Evolutionary conservation across 371 early-diverging fungal species (phyloP).

Genomic region (Rhizopus stolonifer): DNA sequence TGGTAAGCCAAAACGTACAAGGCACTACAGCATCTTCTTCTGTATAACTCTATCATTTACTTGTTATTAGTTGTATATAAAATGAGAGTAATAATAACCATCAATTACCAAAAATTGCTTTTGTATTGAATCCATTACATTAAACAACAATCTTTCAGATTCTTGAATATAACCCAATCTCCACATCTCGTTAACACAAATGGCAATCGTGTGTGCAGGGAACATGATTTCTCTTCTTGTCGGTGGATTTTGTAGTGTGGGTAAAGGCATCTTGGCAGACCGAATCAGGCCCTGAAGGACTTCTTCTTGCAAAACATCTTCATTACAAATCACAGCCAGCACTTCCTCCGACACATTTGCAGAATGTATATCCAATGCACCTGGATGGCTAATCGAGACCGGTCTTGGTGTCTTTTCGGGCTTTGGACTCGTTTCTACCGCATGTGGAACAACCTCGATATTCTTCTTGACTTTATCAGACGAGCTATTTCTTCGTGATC

Average conservation of each 20-base stretch:
- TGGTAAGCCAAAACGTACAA: constrained; percentile 90
- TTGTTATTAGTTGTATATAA: neutral
- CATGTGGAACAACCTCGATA: too few species aligned
- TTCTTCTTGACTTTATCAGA: too few species aligned
- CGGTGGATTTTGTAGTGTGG: constrained; percentile 78
- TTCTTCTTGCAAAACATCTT: constrained; percentile 82
- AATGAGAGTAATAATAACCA: too few species aligned
- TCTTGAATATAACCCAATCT: constrained; percentile 76
- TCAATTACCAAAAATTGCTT: constrained; percentile 65
- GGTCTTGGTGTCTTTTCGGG: constrained; percentile 34
- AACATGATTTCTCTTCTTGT: constrained; percentile 86
- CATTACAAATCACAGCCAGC: constrained; percentile 25
- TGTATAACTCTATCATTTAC: constrained; percentile 28
- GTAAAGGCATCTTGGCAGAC: constrained; percentile 86
- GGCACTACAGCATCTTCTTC: constrained; percentile 66
- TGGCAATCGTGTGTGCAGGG: constrained; percentile 88
- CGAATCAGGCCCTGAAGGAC: constrained; percentile 86
- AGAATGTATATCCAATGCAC: constrained; percentile 1
- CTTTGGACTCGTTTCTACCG: too few species aligned
- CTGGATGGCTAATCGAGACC: constrained; percentile 41
- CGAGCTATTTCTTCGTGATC: too few species aligned
- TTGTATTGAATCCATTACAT: constrained; percentile 83
- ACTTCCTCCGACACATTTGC: too few species aligned
- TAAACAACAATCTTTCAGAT: constrained; percentile 79
- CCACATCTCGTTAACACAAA: constrained; percentile 84